Base-by-base conservation (phyloP, 495 filamentous ascomycete genomes). In the Neurospora sp. region DNA sequence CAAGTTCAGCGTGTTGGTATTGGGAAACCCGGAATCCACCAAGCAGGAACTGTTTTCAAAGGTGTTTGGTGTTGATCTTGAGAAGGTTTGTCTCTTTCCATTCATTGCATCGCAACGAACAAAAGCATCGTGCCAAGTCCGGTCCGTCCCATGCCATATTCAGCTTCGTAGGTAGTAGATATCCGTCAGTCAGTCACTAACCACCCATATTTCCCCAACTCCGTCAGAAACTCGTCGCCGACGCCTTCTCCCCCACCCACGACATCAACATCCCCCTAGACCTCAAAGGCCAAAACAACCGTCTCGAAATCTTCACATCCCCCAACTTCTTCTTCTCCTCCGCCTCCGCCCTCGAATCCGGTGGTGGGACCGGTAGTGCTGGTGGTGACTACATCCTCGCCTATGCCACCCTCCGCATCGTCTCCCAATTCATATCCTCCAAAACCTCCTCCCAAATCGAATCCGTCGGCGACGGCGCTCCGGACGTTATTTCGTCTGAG, bases 11-110 rank as follows among this genome's bases (percentile, higher is more conserved):
- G 71, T 80, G n/a, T 40, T 79, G 59, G 77, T 80, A 4, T 70
- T 80, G 1, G 77, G 78, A 27, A 80, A 75, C 45, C 77, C 76
- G 2, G 78, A 80, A 22, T 74, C 77, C 20, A 79, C 78, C 20
- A 80, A 80, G 70, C 77, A 78, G 65, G 76, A 79, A 35, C 70
- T 80, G 2, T 76, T 80, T 70, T 74, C 77, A 38, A 74, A 71
- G 31, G 53, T 79, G 0, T 80, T 80, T 53, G 77, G 78, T 14
- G 74, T 79, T 22, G 76, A 79, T 20, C 77, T 79, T 7, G 75
- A 76, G 14, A 80, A 79, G 71, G 77, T 77, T 35, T 37, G 35
- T 37, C 4, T 31, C 27, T 31, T 31, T 0, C 27, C 27, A 31
- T 31, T 31, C 27, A 31, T 3, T 31, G 27, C 27, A 31, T 31